Conservation (phyloP, 257 asterid species). For the Craterostigma plantagineum region DNA sequence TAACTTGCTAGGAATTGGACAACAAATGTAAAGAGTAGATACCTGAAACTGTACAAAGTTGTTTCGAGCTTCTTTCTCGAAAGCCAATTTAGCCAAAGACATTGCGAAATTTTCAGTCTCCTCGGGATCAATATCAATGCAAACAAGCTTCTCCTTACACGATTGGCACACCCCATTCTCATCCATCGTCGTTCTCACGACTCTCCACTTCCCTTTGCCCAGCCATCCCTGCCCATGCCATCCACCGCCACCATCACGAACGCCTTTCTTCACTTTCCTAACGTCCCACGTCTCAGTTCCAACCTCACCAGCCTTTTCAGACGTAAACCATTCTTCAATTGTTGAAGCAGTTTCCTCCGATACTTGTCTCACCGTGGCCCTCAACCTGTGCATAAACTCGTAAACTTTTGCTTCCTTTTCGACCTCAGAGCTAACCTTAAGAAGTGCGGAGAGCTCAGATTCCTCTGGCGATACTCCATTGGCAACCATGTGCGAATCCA, state of each 20-base stretch:
- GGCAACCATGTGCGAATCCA: conserved; percentile 71
- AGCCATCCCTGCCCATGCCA: conserved; percentile 99
- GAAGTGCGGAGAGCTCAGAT: conserved; percentile 61
- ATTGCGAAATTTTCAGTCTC: conserved; percentile 71
- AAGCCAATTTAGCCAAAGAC: conserved; percentile 53
- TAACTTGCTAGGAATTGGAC: too few relatives aligned
- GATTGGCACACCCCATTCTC: conserved; percentile 51
- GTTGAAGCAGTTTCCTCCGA: conserved; percentile 55
- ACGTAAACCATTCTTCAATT: conserved; percentile 66
- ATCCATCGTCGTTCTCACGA: conserved; percentile 45
- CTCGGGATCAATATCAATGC: conserved; percentile 83
- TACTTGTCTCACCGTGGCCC: conserved; percentile 73
- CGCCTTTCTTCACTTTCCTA: conserved; percentile 47
- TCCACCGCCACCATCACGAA: conserved; percentile 89
- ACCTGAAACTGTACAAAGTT: conserved; percentile 70
- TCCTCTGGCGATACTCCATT: conserved; percentile 61
- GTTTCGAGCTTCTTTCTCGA: conserved; percentile 35
- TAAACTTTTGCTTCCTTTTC: conserved; percentile 55
- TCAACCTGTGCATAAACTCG: conserved; percentile 77
- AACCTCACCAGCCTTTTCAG: conserved; percentile 37
- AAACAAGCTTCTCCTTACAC: conserved; percentile 68
- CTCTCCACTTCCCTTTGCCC: conserved; percentile 77
- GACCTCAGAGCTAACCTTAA: conserved; percentile 44
- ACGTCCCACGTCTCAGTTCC: conserved; percentile 60
- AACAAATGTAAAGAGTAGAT: conserved; percentile 2